phyloP scores from a whole-genome alignment of 2,329 filamentous ascomycete species.

The Didymosphaeria variabile region DNA sequence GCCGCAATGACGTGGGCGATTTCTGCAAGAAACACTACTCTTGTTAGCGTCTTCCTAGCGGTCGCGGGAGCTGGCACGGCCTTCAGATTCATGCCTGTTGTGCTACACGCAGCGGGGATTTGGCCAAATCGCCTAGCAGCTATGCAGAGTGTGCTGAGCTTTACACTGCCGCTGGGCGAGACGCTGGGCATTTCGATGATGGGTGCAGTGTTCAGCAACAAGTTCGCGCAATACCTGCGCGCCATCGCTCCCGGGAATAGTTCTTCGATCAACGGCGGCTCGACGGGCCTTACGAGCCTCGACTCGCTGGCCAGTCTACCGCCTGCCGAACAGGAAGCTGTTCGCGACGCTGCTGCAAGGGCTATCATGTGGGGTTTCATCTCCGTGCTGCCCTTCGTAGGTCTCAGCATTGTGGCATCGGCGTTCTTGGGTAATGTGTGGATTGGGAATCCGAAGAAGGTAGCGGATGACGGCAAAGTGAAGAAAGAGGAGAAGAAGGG shows the following conservation, averaged over 20 bases:
- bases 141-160: constrained; percentile 67
- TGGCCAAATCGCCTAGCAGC: constrained; percentile 67
- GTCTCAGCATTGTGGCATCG: constrained; percentile 56
- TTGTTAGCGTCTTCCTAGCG: constrained; percentile 73
- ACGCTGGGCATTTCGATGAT: constrained; percentile 73
- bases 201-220: constrained; percentile 74
- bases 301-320: constrained; percentile 52
- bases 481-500: constrained; percentile 26
- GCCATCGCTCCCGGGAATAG: constrained; percentile 36
- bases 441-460: constrained; percentile 51
- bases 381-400: constrained; percentile 68
- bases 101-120: constrained; percentile 70
- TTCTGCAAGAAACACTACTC: constrained; percentile 55
- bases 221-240: constrained; percentile 41
- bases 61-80: constrained; percentile 70
- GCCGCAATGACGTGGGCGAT: constrained; percentile 67
- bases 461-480: constrained; percentile 34
- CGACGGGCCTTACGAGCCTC: constrained; percentile 34
- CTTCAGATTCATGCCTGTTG: constrained; percentile 70
- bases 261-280: constrained; percentile 28
- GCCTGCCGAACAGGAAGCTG: constrained; percentile 42
- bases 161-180: constrained; percentile 70
- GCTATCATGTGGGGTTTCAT: constrained; percentile 74
- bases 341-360: constrained; percentile 58
- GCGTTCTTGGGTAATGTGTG: constrained; percentile 62